Percentiles rank a stretch among this genome's conserved stretches.
These are phyloP conservation scores for Stagonosporopsis cucurbitacearum DNA, from an alignment of 2,329 filamentous ascomycete genomes.

Conservation along the genomic window DNA sequence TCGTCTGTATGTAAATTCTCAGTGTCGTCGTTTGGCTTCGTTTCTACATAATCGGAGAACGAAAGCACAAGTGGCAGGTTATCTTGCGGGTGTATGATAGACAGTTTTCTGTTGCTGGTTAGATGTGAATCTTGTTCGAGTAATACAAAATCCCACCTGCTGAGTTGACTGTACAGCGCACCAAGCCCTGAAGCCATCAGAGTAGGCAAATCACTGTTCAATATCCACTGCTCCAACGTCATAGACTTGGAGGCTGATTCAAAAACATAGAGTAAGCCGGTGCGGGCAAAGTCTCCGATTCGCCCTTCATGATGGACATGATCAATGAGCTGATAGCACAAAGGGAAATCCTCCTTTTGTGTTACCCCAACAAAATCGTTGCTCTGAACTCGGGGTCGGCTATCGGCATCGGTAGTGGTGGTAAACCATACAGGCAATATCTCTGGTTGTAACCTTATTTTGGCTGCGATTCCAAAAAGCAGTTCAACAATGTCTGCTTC, in stretches of 20 bases:
- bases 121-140: slow-evolving; percentile 8
- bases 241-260: slow-evolving; percentile 86
- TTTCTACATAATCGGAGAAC: slow-evolving; percentile 85
- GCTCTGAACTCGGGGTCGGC: slow-evolving; percentile 56
- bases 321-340: slow-evolving; percentile 95
- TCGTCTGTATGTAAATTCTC: slow-evolving; percentile 75
- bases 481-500: slow-evolving; percentile 91
- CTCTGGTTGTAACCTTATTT: slow-evolving; percentile 86
- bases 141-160: slow-evolving; percentile 54
- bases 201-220: slow-evolving; percentile 94
- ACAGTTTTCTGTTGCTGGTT: slow-evolving; percentile 67
- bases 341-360: slow-evolving; percentile 87
- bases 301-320: slow-evolving; percentile 96
- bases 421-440: slow-evolving; percentile 92
- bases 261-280: slow-evolving; percentile 92
- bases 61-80: slow-evolving; percentile 82
- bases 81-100: slow-evolving; percentile 77
- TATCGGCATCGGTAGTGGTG: slow-evolving; percentile 48
- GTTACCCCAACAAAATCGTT: slow-evolving; percentile 82
- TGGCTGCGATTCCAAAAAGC: slow-evolving; percentile 94
- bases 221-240: slow-evolving; percentile 90
- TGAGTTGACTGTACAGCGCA: slow-evolving; percentile 73
- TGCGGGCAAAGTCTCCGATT: slow-evolving; percentile 93
- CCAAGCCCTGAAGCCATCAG: slow-evolving; percentile 96
- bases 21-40: slow-evolving; percentile 68